These are phyloP conservation scores for Zoysia matrella DNA, from an alignment of 202 grass and related monocot species.

Conservation along the genomic window DNA sequence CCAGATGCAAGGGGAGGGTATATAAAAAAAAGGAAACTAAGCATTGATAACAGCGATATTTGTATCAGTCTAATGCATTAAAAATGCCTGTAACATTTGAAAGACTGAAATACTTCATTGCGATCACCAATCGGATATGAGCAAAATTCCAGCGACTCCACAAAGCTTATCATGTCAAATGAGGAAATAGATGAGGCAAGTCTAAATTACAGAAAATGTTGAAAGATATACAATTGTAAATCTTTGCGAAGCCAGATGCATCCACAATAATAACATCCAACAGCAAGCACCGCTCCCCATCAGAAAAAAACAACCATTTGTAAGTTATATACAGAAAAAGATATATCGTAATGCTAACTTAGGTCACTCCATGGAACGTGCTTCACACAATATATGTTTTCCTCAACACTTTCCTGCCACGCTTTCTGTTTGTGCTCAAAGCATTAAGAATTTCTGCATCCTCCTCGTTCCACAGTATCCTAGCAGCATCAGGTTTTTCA, in stretches of 20 bases:
- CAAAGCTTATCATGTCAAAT: constrained; percentile 16
- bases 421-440: constrained; percentile 74
- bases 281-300: constrained; percentile 27
- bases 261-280: constrained; percentile 67
- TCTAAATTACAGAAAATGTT: constrained; percentile 30
- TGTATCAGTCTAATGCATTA: not conserved
- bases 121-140: not conserved
- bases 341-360: constrained; percentile 46
- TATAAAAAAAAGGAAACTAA: not conserved
- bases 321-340: constrained; percentile 53
- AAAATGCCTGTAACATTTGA: not conserved
- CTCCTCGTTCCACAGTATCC: constrained; percentile 87
- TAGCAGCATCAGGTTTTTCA: constrained; percentile 78
- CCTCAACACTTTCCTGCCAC: constrained; percentile 83
- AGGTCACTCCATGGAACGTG: not conserved
- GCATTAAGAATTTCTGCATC: constrained; percentile 87
- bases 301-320: constrained; percentile 34
- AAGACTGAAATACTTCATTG: not conserved
- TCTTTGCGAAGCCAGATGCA: constrained; percentile 60
- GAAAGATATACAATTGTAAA: constrained; percentile 17
- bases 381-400: constrained; percentile 85
- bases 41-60: not conserved
- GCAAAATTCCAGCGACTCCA: not conserved
- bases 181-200: constrained; percentile 15
- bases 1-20: not conserved